phyloP scores from a whole-genome alignment of 2,329 filamentous ascomycete species.

The Beauveria australis region DNA sequence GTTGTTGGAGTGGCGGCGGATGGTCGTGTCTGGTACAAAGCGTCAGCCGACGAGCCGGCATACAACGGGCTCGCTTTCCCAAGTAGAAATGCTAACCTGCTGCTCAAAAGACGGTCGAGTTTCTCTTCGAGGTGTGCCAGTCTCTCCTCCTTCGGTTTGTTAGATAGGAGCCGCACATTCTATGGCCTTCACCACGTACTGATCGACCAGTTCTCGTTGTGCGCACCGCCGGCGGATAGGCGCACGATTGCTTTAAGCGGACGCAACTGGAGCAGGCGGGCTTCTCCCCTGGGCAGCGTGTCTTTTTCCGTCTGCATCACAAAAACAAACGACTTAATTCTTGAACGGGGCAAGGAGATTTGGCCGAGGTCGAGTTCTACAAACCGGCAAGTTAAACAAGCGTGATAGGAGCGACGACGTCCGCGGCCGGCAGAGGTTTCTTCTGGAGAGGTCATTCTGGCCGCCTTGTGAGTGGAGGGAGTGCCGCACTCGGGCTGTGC shows the following conservation, averaged over 20 bases:
- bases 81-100: conserved; percentile 22
- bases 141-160: conserved; percentile 34
- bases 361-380: conserved; percentile 10
- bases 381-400: conserved; percentile 40
- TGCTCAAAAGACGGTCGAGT: conserved; percentile 39
- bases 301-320: conserved; percentile 31
- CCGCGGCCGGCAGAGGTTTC: conserved; percentile 24
- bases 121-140: conserved; percentile 44
- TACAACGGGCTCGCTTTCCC: too few species aligned
- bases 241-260: conserved; percentile 38
- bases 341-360: too few species aligned
- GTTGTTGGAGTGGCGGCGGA: conserved; percentile 18
- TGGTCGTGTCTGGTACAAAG: conserved; percentile 2
- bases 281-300: conserved; percentile 42
- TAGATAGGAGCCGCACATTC: conserved; percentile 1
- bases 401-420: conserved; percentile 32
- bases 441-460: conserved; percentile 24
- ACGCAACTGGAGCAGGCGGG: conserved; percentile 43
- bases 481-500: background rate
- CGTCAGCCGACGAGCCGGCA: background rate
- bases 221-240: conserved; percentile 32
- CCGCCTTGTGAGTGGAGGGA: background rate
- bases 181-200: conserved; percentile 24
- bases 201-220: conserved; percentile 34
- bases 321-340: background rate